Percentiles rank a stretch among this genome's conserved stretches.
phyloP scores from a whole-genome alignment of 805 yeast genomes.

The Tanozyma kutaoensis region DNA sequence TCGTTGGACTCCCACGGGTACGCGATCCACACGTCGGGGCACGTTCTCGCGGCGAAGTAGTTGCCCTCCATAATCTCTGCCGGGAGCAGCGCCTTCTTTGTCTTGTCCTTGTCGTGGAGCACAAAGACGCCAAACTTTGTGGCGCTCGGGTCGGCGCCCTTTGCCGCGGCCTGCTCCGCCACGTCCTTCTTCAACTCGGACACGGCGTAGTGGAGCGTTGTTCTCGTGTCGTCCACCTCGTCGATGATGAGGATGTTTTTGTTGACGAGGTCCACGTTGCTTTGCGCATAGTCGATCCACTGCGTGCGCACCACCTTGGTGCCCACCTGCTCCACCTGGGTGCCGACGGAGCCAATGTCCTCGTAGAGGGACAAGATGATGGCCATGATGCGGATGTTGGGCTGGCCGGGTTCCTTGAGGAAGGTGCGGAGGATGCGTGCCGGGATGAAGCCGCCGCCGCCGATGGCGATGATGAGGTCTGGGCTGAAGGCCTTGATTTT shows the following conservation, averaged over 20 bases:
- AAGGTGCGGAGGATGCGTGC: slow-evolving; percentile 93
- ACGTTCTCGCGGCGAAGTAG: slow-evolving; percentile 63
- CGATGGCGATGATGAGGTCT: slow-evolving; percentile 59
- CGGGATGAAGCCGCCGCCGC: slow-evolving; percentile 97
- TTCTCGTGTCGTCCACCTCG: slow-evolving; percentile 88
- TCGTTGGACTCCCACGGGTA: slow-evolving; percentile 86
- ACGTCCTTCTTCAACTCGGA: slow-evolving; percentile 60
- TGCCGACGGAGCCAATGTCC: slow-evolving; percentile 52
- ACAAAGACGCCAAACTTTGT: slow-evolving; percentile 70
- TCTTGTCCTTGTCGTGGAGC: slow-evolving; percentile 72
- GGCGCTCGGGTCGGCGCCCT: slow-evolving; percentile 43
- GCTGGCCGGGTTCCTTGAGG: slow-evolving; percentile 74
- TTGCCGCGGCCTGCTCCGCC: slow-evolving; percentile 40
- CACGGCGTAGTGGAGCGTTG: slow-evolving; percentile 76
- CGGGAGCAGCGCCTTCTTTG: slow-evolving; percentile 66
- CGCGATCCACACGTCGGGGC: slow-evolving; percentile 74
- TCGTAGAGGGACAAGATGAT: slow-evolving; percentile 87
- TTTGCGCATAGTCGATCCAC: slow-evolving; percentile 78
- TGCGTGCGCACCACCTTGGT: slow-evolving; percentile 68
- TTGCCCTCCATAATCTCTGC: slow-evolving; percentile 47
- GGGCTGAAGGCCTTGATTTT: slow-evolving; percentile 29
- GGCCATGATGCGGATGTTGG: slow-evolving; percentile 89
- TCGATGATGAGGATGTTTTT: slow-evolving; percentile 74
- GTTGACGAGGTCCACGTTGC: slow-evolving; percentile 45
- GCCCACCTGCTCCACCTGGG: slow-evolving; percentile 7